Evolutionary conservation across 768 basidiomycete genomes (phyloP), one percentile per base, ranked within the genome.

Genomic region (Sarcomyxa edulis): DNA sequence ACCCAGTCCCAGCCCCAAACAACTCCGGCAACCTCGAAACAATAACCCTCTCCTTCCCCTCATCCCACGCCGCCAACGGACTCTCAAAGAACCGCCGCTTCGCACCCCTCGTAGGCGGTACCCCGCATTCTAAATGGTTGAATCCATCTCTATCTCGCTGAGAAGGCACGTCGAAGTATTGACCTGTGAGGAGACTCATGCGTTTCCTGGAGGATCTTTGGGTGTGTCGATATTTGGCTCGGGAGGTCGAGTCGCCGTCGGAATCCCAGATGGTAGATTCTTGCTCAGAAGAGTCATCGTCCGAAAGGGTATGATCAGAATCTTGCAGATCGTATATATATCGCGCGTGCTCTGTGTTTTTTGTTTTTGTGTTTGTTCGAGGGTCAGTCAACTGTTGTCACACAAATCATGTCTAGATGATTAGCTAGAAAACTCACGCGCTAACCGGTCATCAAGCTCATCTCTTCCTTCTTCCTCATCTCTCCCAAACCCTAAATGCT

Each of bases 1-100:
- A 90, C 76, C 52, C 88, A 91, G 53, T 83, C 81, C 1, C 88
- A 88, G 14, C 90, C 40, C 88, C 88, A 91, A 6, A 86, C 86
- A 30, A 81, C 62, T 45, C 59, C 63, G 2, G 69, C 70, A 3
- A 65, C 59, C 21, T 32, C 30, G 16, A 20, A 2, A 48, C 39
- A 37, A 57, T 23, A 6, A 58, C 53, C 18, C 48, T 37, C 20
- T 52, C 59, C 2, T 51, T 34, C 2, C 37, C 49, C 15, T 60
- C 59, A 18, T 68, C 66, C 68, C 61, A 65, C 19, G 47, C 52
- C 7, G 51, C 53, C 12, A 12, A 19, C 6, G 46, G 59, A 34
- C 69, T 76, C 50, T 72, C 69, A 63, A 84, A 84, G 56, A 84
- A 84, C 35, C 72, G 64, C 36, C 82, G 55, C 40, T 67, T 71